Conservation (phyloP, 2,329 filamentous ascomycete species). For the Diaporthe nobilis region DNA sequence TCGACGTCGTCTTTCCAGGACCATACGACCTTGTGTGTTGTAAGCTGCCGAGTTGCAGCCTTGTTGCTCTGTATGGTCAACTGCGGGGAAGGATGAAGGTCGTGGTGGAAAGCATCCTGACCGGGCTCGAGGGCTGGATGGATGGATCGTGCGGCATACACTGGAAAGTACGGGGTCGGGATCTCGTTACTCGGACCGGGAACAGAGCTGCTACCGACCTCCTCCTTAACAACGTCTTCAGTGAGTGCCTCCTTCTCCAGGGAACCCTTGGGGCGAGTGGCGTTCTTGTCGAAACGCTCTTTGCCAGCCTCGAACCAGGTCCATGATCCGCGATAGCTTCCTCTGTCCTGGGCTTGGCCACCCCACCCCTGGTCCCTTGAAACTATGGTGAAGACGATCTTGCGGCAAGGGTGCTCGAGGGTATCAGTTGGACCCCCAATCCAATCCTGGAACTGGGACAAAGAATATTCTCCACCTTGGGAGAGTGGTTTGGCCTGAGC, state of each 20-base stretch:
- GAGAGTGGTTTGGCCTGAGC: constrained; percentile 40
- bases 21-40: constrained; percentile 68
- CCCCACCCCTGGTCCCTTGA: constrained; percentile 70
- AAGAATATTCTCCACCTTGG: constrained; percentile 48
- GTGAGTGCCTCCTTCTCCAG: constrained; percentile 14
- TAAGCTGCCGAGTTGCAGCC: constrained; percentile 51
- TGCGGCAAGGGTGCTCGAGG: constrained; percentile 67
- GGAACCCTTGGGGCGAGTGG: constrained; percentile 12
- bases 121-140: constrained; percentile 36
- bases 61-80: constrained; percentile 65
- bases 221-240: background rate
- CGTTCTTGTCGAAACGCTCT: constrained; percentile 64
- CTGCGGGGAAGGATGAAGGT: constrained; percentile 51
- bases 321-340: constrained; percentile 64
- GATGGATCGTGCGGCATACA: constrained; percentile 46
- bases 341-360: constrained; percentile 49
- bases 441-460: constrained; percentile 54
- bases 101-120: constrained; percentile 54
- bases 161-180: constrained; percentile 41
- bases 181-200: constrained; percentile 10
- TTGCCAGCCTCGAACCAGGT: constrained; percentile 76
- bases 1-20: constrained; percentile 63
- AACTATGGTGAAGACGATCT: constrained; percentile 68
- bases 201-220: constrained; percentile 27
- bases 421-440: constrained; percentile 56